A percentile compares a stretch with the other conserved stretches of the same genome.
phyloP scores from a whole-genome alignment of 495 filamentous ascomycete genomes.

The Beverwykella pulmonaria region DNA sequence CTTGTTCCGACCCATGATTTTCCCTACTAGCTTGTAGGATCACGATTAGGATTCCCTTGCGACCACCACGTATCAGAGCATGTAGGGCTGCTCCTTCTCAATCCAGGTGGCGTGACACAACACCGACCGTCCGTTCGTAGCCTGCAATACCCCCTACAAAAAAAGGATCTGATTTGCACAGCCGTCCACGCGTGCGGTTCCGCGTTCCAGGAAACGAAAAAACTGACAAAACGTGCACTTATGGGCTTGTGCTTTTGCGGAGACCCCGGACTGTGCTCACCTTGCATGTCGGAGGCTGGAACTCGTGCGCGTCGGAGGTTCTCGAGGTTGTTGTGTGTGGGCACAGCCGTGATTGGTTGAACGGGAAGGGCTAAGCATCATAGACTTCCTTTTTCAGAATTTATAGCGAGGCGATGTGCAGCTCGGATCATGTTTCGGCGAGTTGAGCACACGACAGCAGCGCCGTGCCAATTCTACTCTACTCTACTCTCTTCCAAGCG shows the following conservation, averaged over 20 bases:
- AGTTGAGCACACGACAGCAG: no score
- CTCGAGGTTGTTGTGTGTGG: not conserved
- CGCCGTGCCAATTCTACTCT: no score
- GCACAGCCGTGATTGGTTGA: not conserved
- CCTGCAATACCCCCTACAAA: not conserved
- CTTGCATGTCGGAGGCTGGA: not conserved
- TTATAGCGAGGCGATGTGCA: not conserved
- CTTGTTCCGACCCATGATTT: not conserved
- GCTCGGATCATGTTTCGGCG: not conserved
- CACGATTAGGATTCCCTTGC: not conserved
- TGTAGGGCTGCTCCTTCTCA: not conserved
- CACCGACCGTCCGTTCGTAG: not conserved
- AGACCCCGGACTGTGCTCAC: conserved; percentile 7
- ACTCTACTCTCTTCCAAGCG: no score
- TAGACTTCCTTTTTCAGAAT: conserved; percentile 1
- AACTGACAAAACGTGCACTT: no score
- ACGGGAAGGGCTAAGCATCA: not conserved
- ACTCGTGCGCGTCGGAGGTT: not conserved
- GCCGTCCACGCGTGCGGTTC: not conserved
- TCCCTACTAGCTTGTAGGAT: conserved; percentile 1
- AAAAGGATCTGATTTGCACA: not conserved
- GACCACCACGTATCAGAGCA: not conserved
- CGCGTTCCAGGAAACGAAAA: not conserved
- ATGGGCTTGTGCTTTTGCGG: not conserved
- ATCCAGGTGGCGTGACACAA: conserved; percentile 7